phyloP scores from a whole-genome alignment of 1,139 yeast species.

The Candida sp. region DNA sequence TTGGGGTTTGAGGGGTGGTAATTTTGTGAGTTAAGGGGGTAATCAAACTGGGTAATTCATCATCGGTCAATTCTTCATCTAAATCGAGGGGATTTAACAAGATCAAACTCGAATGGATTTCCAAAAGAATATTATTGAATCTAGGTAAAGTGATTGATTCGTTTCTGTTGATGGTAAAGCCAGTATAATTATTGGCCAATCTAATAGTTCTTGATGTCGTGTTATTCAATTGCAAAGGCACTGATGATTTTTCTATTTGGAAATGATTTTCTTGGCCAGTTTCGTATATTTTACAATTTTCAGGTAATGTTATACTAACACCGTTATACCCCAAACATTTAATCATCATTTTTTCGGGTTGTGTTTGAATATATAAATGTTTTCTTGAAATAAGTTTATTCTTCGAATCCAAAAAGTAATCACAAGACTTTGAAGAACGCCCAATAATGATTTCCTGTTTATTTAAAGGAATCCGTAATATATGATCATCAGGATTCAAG shows the following conservation, averaged over 20 bases:
- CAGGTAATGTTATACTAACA: constrained; percentile 58
- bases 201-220: constrained; percentile 27
- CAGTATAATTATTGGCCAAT: constrained; percentile 46
- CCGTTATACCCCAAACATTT: constrained; percentile 75
- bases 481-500: constrained; percentile 35
- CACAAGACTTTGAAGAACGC: constrained; percentile 62
- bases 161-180: constrained; percentile 51
- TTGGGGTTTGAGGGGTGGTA: constrained; percentile 7
- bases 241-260: constrained; percentile 21
- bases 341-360: constrained; percentile 21
- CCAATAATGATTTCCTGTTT: constrained; percentile 44
- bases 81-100: constrained; percentile 48
- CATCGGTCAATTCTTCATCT: constrained; percentile 43
- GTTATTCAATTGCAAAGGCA: constrained; percentile 13
- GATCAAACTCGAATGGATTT: constrained; percentile 58
- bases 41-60: constrained; percentile 26
- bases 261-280: constrained; percentile 26
- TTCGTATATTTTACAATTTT: constrained; percentile 33
- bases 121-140: constrained; percentile 55
- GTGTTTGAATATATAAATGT: constrained; percentile 42
- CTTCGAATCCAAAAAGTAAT: constrained; percentile 49
- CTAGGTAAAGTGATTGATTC: constrained; percentile 56
- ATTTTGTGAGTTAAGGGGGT: constrained; percentile 9
- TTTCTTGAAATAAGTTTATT: constrained; percentile 67
- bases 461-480: constrained; percentile 34